Evolutionary conservation across 2,329 filamentous ascomycete species (phyloP), one percentile per base, ranked within the genome.

Genomic region (Cytospora paraplurivora): DNA sequence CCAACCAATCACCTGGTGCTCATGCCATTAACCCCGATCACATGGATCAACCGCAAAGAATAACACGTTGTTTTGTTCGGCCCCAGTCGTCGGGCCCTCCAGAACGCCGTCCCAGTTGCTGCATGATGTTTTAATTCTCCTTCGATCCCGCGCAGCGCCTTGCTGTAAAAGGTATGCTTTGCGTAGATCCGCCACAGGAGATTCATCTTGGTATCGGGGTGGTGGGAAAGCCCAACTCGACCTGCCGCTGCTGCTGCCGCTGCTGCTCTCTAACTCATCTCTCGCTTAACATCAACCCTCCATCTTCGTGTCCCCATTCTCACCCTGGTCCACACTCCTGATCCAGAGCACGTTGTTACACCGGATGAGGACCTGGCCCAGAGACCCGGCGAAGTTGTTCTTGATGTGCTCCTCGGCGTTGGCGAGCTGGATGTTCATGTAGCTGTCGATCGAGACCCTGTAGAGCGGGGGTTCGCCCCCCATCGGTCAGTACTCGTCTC

Each of bases 391-490:
- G 75, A 87, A 88, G 84, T 96, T 91, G 70, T 92, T 89, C 74
- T 93, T 88, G 73, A 97, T 91, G 78, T 89, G 97, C 78, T 99
- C 95, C 79, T 97, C 91, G 58, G 94, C 93, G 72, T 90, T 89
- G 69, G 88, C 88, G 68, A 99, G 85, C 80, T 98, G 93, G 68
- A 99, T 88, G 81, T 99, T 99, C 94, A 99, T 98, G 82, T 99
- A 99, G 74, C 91, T 93, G 81, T 99, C 95, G 74, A 96, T 91
- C 72, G 90, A 94, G 74, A 97, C 65, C 60, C 64, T 72, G 58
- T 33, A n/a, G 8, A 21, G 3, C 44, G 27, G 19, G 37, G 6
- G 34, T 7, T 5, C 44, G n/a, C n/a, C n/a, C 44, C 13, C 7
- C 2, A 19, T 47, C 32, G n/a, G 44, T 50, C 38, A 44, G 49